phyloP scores from a whole-genome alignment of 441 rosid species.

The Pelargonium fulgidum region DNA sequence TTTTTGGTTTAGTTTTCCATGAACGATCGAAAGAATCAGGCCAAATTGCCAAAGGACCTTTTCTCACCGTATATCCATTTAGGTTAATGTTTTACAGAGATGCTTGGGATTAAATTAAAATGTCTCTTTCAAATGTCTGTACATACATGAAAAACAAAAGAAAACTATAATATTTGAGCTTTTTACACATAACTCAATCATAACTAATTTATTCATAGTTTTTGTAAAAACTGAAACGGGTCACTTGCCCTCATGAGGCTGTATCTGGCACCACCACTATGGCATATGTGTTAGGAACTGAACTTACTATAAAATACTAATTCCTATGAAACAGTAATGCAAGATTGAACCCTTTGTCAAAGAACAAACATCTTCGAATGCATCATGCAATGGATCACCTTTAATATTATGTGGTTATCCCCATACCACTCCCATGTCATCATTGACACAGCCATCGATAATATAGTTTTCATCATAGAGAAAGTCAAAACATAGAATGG shows the following conservation, averaged over 20 bases:
- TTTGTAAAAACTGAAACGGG: too few relatives aligned
- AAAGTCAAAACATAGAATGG: constrained; percentile 5
- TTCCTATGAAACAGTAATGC: not conserved
- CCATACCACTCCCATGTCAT: not conserved
- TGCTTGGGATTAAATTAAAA: not conserved
- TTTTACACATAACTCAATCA: too few relatives aligned
- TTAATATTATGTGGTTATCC: too few relatives aligned
- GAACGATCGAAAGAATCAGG: not conserved
- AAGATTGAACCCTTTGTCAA: not conserved
- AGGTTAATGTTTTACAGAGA: not conserved
- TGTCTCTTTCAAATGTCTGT: not conserved
- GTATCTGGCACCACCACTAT: too few relatives aligned
- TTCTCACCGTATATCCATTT: not conserved
- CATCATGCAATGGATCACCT: too few relatives aligned
- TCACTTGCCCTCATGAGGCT: too few relatives aligned
- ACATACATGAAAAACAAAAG: not conserved
- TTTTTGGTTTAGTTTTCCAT: not conserved
- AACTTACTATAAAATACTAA: too few relatives aligned
- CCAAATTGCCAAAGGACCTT: not conserved
- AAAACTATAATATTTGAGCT: too few relatives aligned
- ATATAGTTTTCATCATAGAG: not conserved
- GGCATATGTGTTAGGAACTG: not conserved
- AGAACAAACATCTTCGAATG: not conserved
- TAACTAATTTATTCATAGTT: too few relatives aligned
- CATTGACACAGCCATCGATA: not conserved